These are phyloP conservation scores for Pseudocercospora crystallina DNA, from an alignment of 2,329 filamentous ascomycete species.

Conservation along the genomic window DNA sequence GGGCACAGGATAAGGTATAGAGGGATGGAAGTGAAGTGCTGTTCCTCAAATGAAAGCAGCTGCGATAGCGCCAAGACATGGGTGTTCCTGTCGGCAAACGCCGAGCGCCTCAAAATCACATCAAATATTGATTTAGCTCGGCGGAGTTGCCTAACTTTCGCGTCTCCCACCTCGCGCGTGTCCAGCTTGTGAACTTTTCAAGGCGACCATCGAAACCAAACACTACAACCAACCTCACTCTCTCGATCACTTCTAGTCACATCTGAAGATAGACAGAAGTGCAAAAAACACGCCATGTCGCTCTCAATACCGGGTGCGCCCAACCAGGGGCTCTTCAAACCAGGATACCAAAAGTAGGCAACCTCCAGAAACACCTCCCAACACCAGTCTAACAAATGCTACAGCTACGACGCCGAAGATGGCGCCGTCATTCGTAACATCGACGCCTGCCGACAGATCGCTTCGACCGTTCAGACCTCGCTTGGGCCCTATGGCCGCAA, in stretches of 20 bases:
- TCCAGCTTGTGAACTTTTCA: neutral
- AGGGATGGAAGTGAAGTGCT: too few relatives aligned
- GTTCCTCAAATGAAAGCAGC: too few relatives aligned
- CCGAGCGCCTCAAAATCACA: too few relatives aligned
- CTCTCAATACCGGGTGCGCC: slow-evolving; percentile 93
- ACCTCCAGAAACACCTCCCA: slow-evolving; percentile 13
- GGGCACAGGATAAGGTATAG: too few relatives aligned
- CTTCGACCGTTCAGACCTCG: slow-evolving; percentile 94
- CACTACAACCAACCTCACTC: neutral
- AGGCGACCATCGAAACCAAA: neutral
- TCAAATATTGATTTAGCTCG: too few relatives aligned
- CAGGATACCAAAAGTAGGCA: slow-evolving; percentile 89
- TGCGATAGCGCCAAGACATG: too few relatives aligned
- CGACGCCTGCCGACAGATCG: slow-evolving; percentile 94
- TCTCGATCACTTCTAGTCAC: neutral
- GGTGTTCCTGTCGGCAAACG: too few relatives aligned
- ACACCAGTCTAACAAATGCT: slow-evolving; percentile 28
- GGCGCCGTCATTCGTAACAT: slow-evolving; percentile 97
- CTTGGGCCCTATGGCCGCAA: slow-evolving; percentile 96
- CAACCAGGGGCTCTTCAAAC: slow-evolving; percentile 91
- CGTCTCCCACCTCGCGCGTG: too few relatives aligned
- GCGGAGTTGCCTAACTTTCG: too few relatives aligned
- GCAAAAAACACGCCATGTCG: slow-evolving; percentile 65
- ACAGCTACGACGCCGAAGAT: slow-evolving; percentile 97
- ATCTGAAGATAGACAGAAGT: neutral